These are phyloP conservation scores for Botrytis medusae DNA, from an alignment of 2,329 filamentous ascomycete species.

Conservation along the genomic window DNA sequence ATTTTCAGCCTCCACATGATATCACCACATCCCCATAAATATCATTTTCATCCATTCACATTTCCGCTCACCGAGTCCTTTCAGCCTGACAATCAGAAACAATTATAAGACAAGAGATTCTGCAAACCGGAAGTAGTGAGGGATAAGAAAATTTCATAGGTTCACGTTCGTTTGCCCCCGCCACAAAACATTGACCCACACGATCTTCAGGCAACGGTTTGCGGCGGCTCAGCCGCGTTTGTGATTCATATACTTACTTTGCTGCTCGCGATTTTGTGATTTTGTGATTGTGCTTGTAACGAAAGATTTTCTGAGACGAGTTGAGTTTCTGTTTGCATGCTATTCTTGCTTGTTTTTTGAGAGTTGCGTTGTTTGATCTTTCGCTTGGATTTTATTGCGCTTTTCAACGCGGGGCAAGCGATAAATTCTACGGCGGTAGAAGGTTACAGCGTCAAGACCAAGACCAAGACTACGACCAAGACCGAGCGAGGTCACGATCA, in stretches of 20 bases:
- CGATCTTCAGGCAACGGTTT: conserved; percentile 8
- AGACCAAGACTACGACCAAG: not conserved
- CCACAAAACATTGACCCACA: not conserved
- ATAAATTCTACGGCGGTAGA: not conserved
- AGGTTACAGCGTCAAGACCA: not conserved
- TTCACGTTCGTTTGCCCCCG: not conserved
- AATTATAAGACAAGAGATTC: not conserved
- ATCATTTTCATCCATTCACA: not conserved
- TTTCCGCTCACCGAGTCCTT: not conserved
- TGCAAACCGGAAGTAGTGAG: not conserved
- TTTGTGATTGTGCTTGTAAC: not conserved
- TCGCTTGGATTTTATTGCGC: not conserved
- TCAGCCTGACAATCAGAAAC: not conserved
- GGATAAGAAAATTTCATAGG: not conserved
- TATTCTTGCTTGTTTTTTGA: not conserved
- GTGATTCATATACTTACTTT: not conserved
- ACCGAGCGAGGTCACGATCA: not conserved
- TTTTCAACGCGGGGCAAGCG: not conserved
- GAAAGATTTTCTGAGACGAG: not conserved
- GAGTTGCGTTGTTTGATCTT: not conserved
- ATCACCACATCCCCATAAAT: not conserved
- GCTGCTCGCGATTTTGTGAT: not conserved
- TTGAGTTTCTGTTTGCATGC: not conserved
- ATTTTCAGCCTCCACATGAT: not conserved
- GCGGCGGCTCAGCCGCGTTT: conserved; percentile 6